Conservation (phyloP, 306 rosid species). For the Carpinus fangiana region DNA sequence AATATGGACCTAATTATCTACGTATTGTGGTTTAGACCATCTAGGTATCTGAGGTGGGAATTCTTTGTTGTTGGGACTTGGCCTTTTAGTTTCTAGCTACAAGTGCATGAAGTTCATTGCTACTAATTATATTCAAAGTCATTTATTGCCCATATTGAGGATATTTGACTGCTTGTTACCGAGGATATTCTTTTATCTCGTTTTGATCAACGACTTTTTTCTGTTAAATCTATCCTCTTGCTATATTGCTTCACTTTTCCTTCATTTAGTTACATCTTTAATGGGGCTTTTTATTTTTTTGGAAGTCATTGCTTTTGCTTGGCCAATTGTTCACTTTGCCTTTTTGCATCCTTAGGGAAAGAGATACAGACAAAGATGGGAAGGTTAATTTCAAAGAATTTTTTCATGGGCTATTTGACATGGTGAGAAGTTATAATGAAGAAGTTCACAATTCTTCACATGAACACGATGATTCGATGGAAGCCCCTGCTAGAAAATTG, state of each 20-base stretch:
- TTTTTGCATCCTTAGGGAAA: constrained; percentile 56
- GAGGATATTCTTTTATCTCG: not conserved
- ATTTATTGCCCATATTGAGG: not conserved
- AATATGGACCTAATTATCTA: not conserved
- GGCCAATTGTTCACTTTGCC: constrained; percentile 30
- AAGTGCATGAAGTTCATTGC: not conserved
- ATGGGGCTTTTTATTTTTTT: not conserved
- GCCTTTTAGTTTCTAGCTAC: not conserved
- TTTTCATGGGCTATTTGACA: constrained; percentile 96
- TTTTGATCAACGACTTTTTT: not conserved
- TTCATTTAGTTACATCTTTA: not conserved
- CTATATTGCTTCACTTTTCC: not conserved
- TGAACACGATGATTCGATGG: constrained; percentile 55
- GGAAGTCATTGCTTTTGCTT: not conserved
- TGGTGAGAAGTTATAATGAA: constrained; percentile 88
- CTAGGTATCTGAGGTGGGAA: constrained; percentile 2
- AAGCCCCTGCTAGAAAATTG: constrained; percentile 75
- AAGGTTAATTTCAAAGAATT: constrained; percentile 90
- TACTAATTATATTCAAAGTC: not conserved
- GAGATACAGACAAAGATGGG: constrained; percentile 88
- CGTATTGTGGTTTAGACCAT: not conserved
- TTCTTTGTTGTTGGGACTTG: not conserved
- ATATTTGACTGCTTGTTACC: not conserved
- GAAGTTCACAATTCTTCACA: constrained; percentile 68
- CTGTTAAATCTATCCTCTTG: not conserved